A percentile compares a stretch with the other conserved stretches of the same genome.
Conservation (phyloP, 352 stramenopile genomes). For the Phytopythium ostracodes region DNA sequence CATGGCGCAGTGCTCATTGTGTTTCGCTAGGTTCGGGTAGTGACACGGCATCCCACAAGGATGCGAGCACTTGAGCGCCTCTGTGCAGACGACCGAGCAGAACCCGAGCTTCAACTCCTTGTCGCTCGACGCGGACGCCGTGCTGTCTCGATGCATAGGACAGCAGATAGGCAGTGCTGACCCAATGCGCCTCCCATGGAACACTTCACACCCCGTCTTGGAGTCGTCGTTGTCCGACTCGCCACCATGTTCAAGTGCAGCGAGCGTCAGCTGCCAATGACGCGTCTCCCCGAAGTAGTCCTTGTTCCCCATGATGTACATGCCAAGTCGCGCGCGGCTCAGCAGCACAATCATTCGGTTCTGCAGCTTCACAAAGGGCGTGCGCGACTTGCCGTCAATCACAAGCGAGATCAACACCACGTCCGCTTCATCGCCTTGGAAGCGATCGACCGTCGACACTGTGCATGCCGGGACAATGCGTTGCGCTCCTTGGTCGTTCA, state of each 20-base stretch:
- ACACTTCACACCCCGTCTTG: constrained; percentile 20
- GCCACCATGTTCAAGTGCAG: constrained; percentile 36
- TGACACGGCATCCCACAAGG: constrained; percentile 67
- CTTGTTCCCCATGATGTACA: constrained; percentile 83
- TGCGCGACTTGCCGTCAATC: constrained; percentile 86
- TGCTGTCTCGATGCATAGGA: constrained; percentile 50
- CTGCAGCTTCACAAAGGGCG: constrained; percentile 83
- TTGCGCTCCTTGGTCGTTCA: constrained; percentile 19
- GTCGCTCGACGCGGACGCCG: constrained; percentile 23
- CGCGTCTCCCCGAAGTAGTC: constrained; percentile 72
- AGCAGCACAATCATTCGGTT: constrained; percentile 90
- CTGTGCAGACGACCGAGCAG: constrained; percentile 64
- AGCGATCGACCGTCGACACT: constrained; percentile 86
- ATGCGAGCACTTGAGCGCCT: constrained; percentile 60
- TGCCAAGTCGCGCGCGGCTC: constrained; percentile 78
- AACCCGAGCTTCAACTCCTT: constrained; percentile 67
- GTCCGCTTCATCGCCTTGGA: constrained; percentile 88
- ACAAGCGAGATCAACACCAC: constrained; percentile 86
- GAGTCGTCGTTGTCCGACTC: constrained; percentile 38
- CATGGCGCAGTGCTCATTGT: constrained; percentile 58
- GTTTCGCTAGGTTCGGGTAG: constrained; percentile 43
- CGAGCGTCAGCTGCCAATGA: constrained; percentile 79
- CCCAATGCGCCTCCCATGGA: constrained; percentile 44
- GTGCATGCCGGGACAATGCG: constrained; percentile 37
- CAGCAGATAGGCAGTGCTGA: constrained; percentile 71